Percentiles rank a stretch among this genome's conserved stretches.
These are phyloP conservation scores for Colletotrichum graminicola DNA, from an alignment of 2,329 filamentous ascomycete genomes.

Conservation along the genomic window DNA sequence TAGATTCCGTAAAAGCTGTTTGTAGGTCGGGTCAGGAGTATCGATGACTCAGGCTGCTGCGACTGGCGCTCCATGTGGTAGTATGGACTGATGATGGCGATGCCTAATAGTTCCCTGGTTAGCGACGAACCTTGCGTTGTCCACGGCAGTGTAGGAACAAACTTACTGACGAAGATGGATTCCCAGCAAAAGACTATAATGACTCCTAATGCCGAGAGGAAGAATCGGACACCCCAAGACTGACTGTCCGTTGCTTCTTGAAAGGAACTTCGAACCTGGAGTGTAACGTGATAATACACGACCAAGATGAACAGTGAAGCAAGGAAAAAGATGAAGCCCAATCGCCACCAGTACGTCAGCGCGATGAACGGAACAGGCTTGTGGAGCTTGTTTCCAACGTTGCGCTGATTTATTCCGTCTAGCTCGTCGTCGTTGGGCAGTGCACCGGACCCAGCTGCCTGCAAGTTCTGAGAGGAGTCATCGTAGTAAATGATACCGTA, in stretches of 20 bases:
- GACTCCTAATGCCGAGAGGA: constrained; percentile 57
- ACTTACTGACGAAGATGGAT: constrained; percentile 54
- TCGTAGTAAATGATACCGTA: constrained; percentile 51
- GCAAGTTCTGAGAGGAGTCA: constrained; percentile 45
- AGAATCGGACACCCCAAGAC: constrained; percentile 57
- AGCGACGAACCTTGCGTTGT: background rate
- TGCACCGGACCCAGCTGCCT: constrained; percentile 24
- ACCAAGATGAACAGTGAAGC: constrained; percentile 52
- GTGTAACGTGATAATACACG: constrained; percentile 55
- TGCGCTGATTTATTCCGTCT: background rate
- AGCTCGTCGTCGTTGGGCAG: constrained; percentile 14
- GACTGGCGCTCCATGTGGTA: constrained; percentile 54
- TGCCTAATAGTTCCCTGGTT: constrained; percentile 49
- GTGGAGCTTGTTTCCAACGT: background rate
- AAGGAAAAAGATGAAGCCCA: constrained; percentile 50
- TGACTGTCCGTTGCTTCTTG: constrained; percentile 55
- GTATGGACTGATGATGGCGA: constrained; percentile 60
- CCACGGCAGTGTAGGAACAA: background rate
- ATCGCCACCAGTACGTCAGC: constrained; percentile 52
- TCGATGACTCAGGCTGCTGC: constrained; percentile 52
- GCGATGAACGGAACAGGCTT: constrained; percentile 51
- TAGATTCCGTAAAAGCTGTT: constrained; percentile 61
- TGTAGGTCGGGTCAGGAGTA: constrained; percentile 57
- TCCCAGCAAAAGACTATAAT: constrained; percentile 57
- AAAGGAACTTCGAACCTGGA: constrained; percentile 44